Conservation (phyloP, 306 rosid genomes). For the Oemleria cerasiformis region DNA sequence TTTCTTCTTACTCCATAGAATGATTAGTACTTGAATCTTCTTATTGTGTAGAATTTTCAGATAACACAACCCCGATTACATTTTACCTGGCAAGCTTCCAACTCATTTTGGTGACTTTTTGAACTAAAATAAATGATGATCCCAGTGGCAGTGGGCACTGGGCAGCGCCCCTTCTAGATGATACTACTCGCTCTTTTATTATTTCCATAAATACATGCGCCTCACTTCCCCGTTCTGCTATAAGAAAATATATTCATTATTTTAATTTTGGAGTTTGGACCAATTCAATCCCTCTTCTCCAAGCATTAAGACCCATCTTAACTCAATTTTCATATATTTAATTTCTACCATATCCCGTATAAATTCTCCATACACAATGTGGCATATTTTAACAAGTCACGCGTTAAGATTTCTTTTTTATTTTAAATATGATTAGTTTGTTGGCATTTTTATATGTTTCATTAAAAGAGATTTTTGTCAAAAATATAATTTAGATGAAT, state of each 20-base stretch:
- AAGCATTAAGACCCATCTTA: background rate
- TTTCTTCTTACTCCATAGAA: too few species aligned
- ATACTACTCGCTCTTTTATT: background rate
- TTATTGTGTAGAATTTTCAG: too few species aligned
- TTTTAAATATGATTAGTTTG: too few species aligned
- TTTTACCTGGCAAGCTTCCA: background rate
- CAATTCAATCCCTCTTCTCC: conserved; percentile 7
- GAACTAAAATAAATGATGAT: background rate
- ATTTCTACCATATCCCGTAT: background rate
- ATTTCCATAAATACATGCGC: background rate
- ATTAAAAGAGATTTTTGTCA: too few species aligned
- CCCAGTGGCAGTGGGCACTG: background rate
- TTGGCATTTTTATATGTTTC: too few species aligned
- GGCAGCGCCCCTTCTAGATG: background rate
- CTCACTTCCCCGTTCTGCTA: background rate
- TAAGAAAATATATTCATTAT: background rate
- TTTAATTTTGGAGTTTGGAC: background rate
- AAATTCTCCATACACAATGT: too few species aligned
- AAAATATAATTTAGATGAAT: too few species aligned
- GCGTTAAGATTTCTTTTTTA: too few species aligned
- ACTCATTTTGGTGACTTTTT: background rate
- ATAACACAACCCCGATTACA: background rate
- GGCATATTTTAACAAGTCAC: too few species aligned
- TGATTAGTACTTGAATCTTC: background rate
- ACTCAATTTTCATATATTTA: background rate